Evolutionary conservation across 1,139 yeast species (phyloP), one percentile per base, ranked within the genome.

Genomic region (Suhomyces taliae): DNA sequence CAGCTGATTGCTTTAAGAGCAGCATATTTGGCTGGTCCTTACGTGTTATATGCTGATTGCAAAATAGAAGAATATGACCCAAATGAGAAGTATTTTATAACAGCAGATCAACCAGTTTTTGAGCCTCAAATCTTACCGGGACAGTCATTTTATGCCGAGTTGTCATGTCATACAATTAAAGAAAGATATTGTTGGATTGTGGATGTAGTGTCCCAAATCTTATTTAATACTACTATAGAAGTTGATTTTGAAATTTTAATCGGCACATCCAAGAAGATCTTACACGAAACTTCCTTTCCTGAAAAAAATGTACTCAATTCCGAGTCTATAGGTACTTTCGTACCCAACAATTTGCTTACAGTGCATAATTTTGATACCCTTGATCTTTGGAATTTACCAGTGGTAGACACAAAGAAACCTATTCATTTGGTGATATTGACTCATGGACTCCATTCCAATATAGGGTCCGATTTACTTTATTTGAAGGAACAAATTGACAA

Each of bases 361-460:
- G 88, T 90, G 0, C 62, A 72, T 34, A 75, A 78, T 47, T 67
- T 74, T 46, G 88, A 82, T 52, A 87, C 95, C 0, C 57, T 76
- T 27, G 95, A 88, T 58, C 63, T 91, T 31, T 90, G 97, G 97
- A 83, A 73, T 52, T 51, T 74, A 29, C 79, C 80, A 0, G 60
- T 72, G 0, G 85, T 87, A 0, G 64, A 64, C 36, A 66, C 71
- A 6, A 56, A 63, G 6, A 67, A 67, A 41, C 86, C 87, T 0
- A 73, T 83, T 8, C 97, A 90, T 65, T 69, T 90, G 50, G 93
- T 89, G 27, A 74, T 90, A 2, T 59, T 93, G 32, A 88, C 97
- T 0, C 99, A 93, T 65, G 99, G 99, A 0, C 69, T 93, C 36
- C 97, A 90, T 62, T 89, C 97, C 0, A 93, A 93, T 61, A 82